phyloP scores from a whole-genome alignment of 176 grass and related monocot genomes.

The Themeda triandra region DNA sequence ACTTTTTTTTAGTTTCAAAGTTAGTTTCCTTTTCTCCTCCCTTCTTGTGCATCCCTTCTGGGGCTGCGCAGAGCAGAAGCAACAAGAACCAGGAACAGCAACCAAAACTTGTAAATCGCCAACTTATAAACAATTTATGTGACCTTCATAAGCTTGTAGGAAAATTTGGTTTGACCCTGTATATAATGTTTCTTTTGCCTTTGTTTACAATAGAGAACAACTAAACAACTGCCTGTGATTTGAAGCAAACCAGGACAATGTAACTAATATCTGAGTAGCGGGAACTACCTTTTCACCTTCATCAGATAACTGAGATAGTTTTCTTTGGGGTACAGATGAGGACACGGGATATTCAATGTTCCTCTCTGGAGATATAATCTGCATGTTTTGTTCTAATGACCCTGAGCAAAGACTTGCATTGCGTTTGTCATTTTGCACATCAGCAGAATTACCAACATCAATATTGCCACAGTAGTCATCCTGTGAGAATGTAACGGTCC shows the following conservation, averaged over 20 bases:
- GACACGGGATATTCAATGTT: constrained; percentile 31
- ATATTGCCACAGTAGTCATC: constrained; percentile 25
- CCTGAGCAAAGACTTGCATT: not conserved
- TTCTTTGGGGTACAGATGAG: constrained; percentile 17
- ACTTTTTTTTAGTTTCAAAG: not conserved
- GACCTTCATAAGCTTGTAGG: not conserved
- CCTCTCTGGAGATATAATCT: constrained; percentile 22
- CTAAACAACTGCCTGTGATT: not conserved
- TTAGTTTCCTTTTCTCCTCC: not conserved
- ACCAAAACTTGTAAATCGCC: not conserved
- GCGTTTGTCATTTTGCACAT: constrained; percentile 20
- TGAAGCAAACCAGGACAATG: constrained; percentile 16
- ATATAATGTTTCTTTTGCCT: not conserved
- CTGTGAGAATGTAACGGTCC: constrained; percentile 46
- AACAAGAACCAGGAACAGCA: not conserved
- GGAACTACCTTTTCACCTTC: constrained; percentile 48
- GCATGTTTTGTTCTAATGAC: constrained; percentile 31
- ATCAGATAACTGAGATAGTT: constrained; percentile 32
- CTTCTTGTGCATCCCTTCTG: not conserved
- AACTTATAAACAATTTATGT: not conserved
- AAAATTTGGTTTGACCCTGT: not conserved
- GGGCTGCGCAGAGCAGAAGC: not conserved
- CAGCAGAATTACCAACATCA: constrained; percentile 18
- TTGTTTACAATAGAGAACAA: constrained; percentile 18
- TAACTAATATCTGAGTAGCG: constrained; percentile 9